Evolutionary conservation across 2,329 filamentous ascomycete genomes (phyloP).

Genomic region (Canariomyces notabilis): DNA sequence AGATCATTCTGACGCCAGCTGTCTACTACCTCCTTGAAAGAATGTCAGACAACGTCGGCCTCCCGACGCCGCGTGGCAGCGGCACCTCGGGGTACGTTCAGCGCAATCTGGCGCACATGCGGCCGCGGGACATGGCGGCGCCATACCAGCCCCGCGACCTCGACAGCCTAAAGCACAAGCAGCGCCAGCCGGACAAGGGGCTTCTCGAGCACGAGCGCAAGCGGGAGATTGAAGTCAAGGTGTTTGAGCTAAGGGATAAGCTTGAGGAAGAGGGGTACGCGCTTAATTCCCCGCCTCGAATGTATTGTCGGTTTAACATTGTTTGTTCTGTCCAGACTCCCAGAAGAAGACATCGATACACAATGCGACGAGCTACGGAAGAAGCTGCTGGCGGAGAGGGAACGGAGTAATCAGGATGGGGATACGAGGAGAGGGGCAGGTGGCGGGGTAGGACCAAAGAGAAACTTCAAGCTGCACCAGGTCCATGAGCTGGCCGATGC

Average conservation of each 20-base stretch:
- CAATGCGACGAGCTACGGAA: slow-evolving; percentile 62
- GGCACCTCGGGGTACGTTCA: slow-evolving; percentile 98
- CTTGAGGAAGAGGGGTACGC: slow-evolving; percentile 86
- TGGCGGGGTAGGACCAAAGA: slow-evolving; percentile 32
- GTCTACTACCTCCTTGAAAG: too few species aligned
- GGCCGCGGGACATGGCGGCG: slow-evolving; percentile 71
- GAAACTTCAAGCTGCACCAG: slow-evolving; percentile 79
- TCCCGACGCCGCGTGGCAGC: slow-evolving; percentile 87
- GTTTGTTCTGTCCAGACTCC: slow-evolving; percentile 46
- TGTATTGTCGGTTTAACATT: too few species aligned
- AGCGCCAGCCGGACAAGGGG: slow-evolving; percentile 81
- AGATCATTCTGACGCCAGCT: too few species aligned
- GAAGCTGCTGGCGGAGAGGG: slow-evolving; percentile 55
- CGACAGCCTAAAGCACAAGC: slow-evolving; percentile 65
- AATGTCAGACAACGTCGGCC: slow-evolving; percentile 97
- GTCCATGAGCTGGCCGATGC: slow-evolving; percentile 94
- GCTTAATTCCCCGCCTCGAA: too few species aligned
- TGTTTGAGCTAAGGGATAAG: slow-evolving; percentile 82
- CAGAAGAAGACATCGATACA: slow-evolving; percentile 87
- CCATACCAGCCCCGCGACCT: slow-evolving; percentile 71
- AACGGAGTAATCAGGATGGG: slow-evolving; percentile 29
- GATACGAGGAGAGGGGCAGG: slow-evolving; percentile 26
- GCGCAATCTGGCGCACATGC: slow-evolving; percentile 85
- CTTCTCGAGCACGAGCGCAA: slow-evolving; percentile 94
- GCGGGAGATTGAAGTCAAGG: slow-evolving; percentile 85